Conservation (phyloP, 345 rosid genomes). For the Salix koriyanagi region DNA sequence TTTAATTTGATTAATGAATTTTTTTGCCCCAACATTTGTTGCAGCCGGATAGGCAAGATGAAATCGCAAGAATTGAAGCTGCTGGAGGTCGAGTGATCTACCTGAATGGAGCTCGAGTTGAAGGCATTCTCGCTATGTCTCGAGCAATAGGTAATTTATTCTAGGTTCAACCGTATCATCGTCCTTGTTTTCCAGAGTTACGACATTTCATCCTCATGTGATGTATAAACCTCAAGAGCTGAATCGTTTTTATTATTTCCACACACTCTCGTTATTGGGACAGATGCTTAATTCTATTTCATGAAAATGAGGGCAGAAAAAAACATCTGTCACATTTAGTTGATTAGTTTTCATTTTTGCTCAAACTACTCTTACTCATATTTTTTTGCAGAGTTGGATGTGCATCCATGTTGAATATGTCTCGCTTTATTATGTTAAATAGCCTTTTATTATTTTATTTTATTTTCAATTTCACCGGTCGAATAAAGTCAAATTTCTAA, state of each 20-base stretch:
- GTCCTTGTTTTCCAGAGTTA: not conserved
- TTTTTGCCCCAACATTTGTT: not conserved
- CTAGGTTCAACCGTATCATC: not conserved
- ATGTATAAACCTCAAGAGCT: not conserved
- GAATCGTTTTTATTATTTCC: not conserved
- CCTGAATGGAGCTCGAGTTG: conserved; percentile 64
- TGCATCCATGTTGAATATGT: not conserved
- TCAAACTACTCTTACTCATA: not conserved
- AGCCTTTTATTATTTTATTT: not conserved
- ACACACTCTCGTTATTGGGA: not conserved
- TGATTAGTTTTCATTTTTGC: not conserved
- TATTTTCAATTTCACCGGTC: not conserved
- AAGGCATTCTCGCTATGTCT: conserved; percentile 83
- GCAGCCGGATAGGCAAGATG: conserved; percentile 83
- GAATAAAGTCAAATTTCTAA: not conserved
- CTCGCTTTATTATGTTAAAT: not conserved
- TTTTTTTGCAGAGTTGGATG: not conserved
- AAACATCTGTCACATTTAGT: not conserved
- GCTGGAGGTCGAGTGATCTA: conserved; percentile 62
- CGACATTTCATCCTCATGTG: not conserved
- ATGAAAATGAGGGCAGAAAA: not conserved
- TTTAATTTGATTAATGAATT: not conserved
- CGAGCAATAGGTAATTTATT: conserved; percentile 70
- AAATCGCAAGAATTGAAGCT: conserved; percentile 62
- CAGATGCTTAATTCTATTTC: not conserved